Evolutionary conservation across 2,329 filamentous ascomycete genomes (phyloP), one percentile per base, ranked within the genome.

Genomic region (Fusarium sp.): DNA sequence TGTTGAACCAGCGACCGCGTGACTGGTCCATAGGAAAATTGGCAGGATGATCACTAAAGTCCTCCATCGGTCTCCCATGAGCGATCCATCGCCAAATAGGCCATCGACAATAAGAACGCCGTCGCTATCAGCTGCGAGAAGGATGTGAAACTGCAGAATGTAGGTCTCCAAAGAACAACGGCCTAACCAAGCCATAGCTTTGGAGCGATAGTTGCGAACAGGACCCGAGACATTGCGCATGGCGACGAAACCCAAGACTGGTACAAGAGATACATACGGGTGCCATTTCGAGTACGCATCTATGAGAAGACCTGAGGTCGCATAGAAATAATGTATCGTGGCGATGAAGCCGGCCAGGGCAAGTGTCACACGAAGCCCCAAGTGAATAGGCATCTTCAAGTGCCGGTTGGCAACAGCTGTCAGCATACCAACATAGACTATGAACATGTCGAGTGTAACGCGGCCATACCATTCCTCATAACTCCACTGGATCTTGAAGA

Each of bases 121-220:
- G 24, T 85, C 85, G 5, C 86, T 86, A 74, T 91, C 89, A 5
- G 86, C 88, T 1, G 88, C 88, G 15, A 92, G 85, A 84, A 88
- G 90, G 57, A 91, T 84, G 77, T 92, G 90, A 75, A 87, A 87
- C 71, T 91, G 88, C 30, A 92, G 81, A 7, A 89, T 83, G 72
- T 88, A 90, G 1, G 87, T 86, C 78, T 91, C 90, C 3, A 91
- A 83, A 0, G 88, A 88, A 61, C 85, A 87, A 6, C 83, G 82
- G 4, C 90, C 90, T 3, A 92, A 77, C 82, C 85, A 88, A 2
- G 86, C 85, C 55, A 82, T 80, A 6, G 82, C 83, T 14, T 84
- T 81, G 14, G 87, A 79, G 61, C 68, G 74, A 17, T 55, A 70
- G 39, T 72, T 72, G 8, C 73, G 72, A 0, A 67, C 34, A 14